Percentiles rank a stretch among this genome's conserved stretches.
Conservation (phyloP, 306 rosid species). For the Fragaria ananassa region DNA sequence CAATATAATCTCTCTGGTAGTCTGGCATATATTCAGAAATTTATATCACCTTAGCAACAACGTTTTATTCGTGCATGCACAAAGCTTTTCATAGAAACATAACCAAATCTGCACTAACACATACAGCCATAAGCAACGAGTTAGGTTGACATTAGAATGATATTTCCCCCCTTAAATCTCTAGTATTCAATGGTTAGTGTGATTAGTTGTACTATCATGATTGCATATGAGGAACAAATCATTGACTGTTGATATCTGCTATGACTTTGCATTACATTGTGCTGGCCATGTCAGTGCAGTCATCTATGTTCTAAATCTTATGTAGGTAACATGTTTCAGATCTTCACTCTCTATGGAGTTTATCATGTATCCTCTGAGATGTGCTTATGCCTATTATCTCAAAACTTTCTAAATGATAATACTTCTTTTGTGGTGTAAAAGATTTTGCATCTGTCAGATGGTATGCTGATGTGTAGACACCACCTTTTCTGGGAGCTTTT, state of each 20-base stretch:
- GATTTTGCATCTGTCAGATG: too few relatives aligned
- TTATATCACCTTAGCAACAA: background rate
- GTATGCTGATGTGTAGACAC: background rate
- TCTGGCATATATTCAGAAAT: background rate
- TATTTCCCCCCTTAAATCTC: background rate
- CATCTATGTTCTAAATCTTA: background rate
- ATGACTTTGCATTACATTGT: background rate
- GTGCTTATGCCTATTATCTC: background rate
- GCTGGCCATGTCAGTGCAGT: background rate
- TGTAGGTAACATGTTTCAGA: background rate
- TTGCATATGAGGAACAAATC: background rate
- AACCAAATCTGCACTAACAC: background rate
- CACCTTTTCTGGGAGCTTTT: background rate
- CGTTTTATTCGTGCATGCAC: background rate
- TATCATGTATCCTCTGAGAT: background rate
- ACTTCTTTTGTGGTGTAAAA: background rate
- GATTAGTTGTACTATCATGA: background rate
- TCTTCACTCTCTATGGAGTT: background rate
- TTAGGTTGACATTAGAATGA: background rate
- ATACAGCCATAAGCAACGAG: background rate
- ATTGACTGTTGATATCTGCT: background rate
- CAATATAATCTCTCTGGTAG: background rate
- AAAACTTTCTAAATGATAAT: too few relatives aligned
- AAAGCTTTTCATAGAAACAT: background rate
- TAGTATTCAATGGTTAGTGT: background rate